Percentiles rank a stretch among this genome's conserved stretches.
Conservation (phyloP, 163 green algal species). For the Chlamydomonas reinhardtii region DNA sequence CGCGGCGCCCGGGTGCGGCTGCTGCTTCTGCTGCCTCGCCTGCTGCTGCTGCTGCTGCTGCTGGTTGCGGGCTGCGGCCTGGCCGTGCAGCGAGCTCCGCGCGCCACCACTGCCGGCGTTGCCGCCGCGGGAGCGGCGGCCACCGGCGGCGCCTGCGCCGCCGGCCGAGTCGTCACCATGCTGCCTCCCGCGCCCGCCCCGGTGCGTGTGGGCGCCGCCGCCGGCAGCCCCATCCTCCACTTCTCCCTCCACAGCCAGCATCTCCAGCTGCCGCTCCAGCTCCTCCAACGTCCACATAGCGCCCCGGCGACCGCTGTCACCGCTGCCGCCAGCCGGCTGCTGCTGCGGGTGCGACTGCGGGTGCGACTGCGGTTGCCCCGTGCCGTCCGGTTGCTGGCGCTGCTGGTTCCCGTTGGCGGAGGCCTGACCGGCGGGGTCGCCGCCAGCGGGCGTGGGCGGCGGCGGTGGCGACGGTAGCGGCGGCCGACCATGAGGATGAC, state of each 20-base stretch:
- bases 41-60: background rate
- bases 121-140: no score
- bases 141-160: no score
- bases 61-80: no score
- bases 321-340: background rate
- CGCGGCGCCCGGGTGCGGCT: background rate
- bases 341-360: background rate
- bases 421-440: background rate
- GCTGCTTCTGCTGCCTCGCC: background rate
- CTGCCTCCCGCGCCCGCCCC: no score
- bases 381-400: background rate
- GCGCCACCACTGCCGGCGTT: no score
- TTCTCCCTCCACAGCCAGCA: background rate
- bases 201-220: background rate
- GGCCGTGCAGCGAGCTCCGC: no score
- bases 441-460: background rate
- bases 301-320: background rate
- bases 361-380: background rate
- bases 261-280: slow-evolving; percentile 37
- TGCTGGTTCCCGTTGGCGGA: background rate
- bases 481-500: no score
- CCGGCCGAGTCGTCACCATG: no score
- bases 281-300: slow-evolving; percentile 37
- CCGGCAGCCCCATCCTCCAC: background rate
- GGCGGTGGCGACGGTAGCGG: background rate